These are phyloP conservation scores for Moesziomyces sp. DNA, from an alignment of 1,284 basidiomycete genomes.

Conservation along the genomic window DNA sequence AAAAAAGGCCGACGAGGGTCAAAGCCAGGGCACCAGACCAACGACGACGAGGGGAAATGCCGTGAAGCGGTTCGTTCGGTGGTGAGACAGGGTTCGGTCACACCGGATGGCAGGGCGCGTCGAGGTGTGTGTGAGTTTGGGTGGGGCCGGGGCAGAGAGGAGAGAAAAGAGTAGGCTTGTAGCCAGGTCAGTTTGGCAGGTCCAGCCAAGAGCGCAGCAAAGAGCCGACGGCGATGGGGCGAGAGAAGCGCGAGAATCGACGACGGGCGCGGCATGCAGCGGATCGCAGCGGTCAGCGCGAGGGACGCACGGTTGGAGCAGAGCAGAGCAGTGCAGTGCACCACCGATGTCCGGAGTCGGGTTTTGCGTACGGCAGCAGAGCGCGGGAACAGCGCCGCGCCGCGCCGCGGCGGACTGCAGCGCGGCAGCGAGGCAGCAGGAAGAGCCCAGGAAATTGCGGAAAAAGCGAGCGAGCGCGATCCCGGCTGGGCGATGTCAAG, in stretches of 20 bases:
- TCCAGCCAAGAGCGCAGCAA: neutral
- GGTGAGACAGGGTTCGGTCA: neutral
- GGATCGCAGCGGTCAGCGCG: neutral
- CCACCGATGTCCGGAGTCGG: neutral
- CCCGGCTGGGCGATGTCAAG: constrained; percentile 2
- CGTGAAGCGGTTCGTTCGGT: too few species aligned
- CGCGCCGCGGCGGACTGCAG: too few species aligned
- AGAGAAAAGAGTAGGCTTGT: neutral
- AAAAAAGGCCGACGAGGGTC: neutral
- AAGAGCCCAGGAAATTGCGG: neutral
- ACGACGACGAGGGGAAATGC: neutral
- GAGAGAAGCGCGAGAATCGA: neutral
- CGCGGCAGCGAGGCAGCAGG: neutral
- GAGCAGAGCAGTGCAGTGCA: neutral
- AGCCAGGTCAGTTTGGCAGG: neutral
- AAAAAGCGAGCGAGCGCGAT: neutral
- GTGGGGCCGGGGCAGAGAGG: too few species aligned
- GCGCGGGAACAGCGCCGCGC: too few species aligned
- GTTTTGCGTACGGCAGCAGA: neutral
- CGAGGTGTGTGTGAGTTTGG: too few species aligned
- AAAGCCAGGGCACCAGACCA: neutral
- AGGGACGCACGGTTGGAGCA: too few species aligned
- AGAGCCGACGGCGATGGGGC: neutral
- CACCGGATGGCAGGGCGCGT: too few species aligned
- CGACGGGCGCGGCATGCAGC: neutral